Conservation (phyloP, 257 asterid species). For the Cruciata laevipes region DNA sequence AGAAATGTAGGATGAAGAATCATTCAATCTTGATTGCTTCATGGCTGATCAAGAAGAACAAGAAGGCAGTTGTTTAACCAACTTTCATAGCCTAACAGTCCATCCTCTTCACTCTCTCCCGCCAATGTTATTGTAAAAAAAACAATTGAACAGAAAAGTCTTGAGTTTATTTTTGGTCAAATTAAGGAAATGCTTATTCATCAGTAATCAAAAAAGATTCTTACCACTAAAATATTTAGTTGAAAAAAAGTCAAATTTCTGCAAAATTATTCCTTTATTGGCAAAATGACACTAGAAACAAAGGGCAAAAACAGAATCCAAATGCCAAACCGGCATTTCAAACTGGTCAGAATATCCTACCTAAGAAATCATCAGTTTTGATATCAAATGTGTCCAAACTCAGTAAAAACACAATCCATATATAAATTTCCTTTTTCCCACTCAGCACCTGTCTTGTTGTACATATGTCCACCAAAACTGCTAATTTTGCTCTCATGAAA, state of each 20-base stretch:
- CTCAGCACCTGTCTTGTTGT: background rate
- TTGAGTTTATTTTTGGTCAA: background rate
- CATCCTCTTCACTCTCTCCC: background rate
- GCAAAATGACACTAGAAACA: background rate
- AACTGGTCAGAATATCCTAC: slow-evolving; percentile 14
- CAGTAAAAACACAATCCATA: slow-evolving; percentile 2
- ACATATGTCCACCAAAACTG: slow-evolving; percentile 7
- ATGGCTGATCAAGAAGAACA: background rate
- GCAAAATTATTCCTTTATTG: background rate
- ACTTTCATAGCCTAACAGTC: slow-evolving; percentile 20
- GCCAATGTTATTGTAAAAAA: background rate
- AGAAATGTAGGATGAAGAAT: background rate
- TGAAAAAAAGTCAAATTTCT: background rate
- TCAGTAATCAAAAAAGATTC: no score
- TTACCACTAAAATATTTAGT: background rate
- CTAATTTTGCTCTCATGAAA: background rate
- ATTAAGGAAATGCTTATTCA: no score
- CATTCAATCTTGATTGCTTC: slow-evolving; percentile 3
- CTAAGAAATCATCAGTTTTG: background rate
- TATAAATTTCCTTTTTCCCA: background rate
- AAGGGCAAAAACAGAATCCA: background rate
- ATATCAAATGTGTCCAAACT: slow-evolving; percentile 18
- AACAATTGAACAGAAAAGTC: background rate
- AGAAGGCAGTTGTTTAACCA: slow-evolving; percentile 4
- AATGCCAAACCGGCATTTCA: background rate